Conservation (phyloP, 192 early-diverging fungal species). For the Dissophora globulifera region DNA sequence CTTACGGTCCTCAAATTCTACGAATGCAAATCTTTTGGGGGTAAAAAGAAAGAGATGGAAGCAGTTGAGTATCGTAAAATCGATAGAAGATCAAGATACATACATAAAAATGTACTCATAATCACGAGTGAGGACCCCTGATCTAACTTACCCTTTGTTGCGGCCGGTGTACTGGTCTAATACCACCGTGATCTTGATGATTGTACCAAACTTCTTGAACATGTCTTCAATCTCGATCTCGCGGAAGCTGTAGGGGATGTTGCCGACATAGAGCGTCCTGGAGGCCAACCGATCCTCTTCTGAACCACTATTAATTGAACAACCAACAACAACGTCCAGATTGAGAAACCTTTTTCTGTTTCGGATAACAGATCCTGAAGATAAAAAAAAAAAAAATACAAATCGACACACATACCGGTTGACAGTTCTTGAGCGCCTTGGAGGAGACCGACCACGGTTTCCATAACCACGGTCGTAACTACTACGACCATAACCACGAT, state of each 20-base stretch:
- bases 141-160: constrained; percentile 80
- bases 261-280: constrained; percentile 77
- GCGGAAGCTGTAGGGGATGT: constrained; percentile 77
- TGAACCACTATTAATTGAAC: constrained; percentile 60
- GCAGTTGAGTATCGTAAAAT: no score
- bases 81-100: background rate
- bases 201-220: constrained; percentile 80
- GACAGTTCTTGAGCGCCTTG: constrained; percentile 57
- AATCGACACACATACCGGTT: constrained; percentile 55
- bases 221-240: constrained; percentile 77
- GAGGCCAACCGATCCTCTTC: constrained; percentile 73
- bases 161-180: constrained; percentile 74
- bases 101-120: background rate
- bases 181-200: constrained; percentile 75
- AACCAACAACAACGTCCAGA: no score
- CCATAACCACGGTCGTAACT: constrained; percentile 53
- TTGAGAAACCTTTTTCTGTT: no score
- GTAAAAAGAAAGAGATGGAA: no score
- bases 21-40: constrained; percentile 85
- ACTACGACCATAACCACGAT: constrained; percentile 17
- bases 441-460: constrained; percentile 58
- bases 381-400: constrained; percentile 1
- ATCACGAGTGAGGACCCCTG: no score
- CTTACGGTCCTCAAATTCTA: constrained; percentile 76
- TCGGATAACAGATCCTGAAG: no score